Evolutionary conservation across 805 yeast species (phyloP).

Genomic region (Candida palmyrensis): DNA sequence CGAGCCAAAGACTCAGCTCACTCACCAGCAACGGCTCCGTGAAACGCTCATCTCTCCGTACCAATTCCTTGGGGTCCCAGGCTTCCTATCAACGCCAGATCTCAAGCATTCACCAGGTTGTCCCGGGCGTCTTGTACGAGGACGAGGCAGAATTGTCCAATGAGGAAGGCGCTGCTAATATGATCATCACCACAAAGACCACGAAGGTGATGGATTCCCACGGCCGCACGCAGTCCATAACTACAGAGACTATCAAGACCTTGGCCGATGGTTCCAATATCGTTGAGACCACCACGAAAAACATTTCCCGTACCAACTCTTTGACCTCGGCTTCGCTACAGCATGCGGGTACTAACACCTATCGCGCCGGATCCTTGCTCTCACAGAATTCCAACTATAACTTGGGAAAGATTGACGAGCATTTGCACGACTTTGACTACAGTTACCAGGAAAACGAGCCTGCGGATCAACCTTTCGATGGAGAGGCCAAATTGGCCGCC

Average conservation of each 20-base stretch:
- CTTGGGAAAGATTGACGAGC: slow-evolving; percentile 38
- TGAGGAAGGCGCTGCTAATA: slow-evolving; percentile 16
- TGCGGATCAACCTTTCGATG: slow-evolving; percentile 1
- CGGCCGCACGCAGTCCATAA: slow-evolving; percentile 32
- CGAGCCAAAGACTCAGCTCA: slow-evolving; percentile 16
- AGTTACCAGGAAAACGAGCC: slow-evolving; percentile 11
- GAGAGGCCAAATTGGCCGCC: neutral
- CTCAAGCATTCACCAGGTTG: slow-evolving; percentile 2
- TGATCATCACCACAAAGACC: slow-evolving; percentile 35
- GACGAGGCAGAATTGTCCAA: slow-evolving; percentile 9
- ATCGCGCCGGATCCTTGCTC: slow-evolving; percentile 18
- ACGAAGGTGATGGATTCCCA: slow-evolving; percentile 35
- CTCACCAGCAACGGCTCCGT: slow-evolving; percentile 7
- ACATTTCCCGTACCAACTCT: slow-evolving; percentile 31
- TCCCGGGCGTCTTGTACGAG: neutral
- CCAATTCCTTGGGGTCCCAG: slow-evolving; percentile 6
- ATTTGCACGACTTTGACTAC: slow-evolving; percentile 38
- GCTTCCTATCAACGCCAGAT: slow-evolving; percentile 2
- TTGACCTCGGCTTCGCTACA: slow-evolving; percentile 8
- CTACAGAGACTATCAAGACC: slow-evolving; percentile 32
- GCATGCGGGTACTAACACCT: slow-evolving; percentile 2
- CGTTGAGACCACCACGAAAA: slow-evolving; percentile 38
- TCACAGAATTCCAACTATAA: slow-evolving; percentile 14
- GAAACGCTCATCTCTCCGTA: slow-evolving; percentile 5
- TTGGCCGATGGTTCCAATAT: slow-evolving; percentile 40